These are phyloP conservation scores for Daedalea quercina DNA, from an alignment of 768 basidiomycete genomes.

Conservation along the genomic window DNA sequence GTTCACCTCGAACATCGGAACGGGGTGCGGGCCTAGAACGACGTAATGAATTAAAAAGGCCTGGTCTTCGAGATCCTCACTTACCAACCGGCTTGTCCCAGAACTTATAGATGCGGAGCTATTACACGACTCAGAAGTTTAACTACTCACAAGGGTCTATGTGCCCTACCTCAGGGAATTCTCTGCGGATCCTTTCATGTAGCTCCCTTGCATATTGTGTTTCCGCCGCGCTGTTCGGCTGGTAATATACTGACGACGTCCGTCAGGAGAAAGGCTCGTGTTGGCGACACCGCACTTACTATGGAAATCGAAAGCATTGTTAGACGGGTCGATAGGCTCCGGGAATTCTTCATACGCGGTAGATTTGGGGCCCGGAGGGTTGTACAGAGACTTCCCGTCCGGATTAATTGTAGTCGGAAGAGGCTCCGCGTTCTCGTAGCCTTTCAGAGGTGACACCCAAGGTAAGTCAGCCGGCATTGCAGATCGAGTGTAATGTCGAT, in stretches of 20 bases:
- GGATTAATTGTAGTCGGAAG: slow-evolving; percentile 37
- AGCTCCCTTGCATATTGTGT: slow-evolving; percentile 44
- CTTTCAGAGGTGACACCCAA: slow-evolving; percentile 18
- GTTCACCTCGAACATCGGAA: slow-evolving; percentile 69
- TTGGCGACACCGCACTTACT: slow-evolving; percentile 30
- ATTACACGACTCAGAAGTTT: not conserved
- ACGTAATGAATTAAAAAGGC: not conserved
- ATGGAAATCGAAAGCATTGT: slow-evolving; percentile 71
- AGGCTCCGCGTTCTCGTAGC: slow-evolving; percentile 23
- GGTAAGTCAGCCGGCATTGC: not conserved
- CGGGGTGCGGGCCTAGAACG: slow-evolving; percentile 54
- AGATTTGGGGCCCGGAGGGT: slow-evolving; percentile 40
- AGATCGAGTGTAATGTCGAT: not conserved
- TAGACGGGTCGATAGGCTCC: slow-evolving; percentile 41
- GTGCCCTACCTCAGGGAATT: slow-evolving; percentile 58
- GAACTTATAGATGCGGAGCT: slow-evolving; percentile 57
- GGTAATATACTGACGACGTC: slow-evolving; percentile 50
- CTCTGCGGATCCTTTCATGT: slow-evolving; percentile 50
- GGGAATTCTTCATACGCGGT: slow-evolving; percentile 49
- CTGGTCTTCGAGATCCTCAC: slow-evolving; percentile 11
- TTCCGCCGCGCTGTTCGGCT: slow-evolving; percentile 37
- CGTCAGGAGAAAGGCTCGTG: not conserved
- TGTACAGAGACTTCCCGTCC: slow-evolving; percentile 52
- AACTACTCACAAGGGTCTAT: not conserved
- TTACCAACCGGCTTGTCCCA: slow-evolving; percentile 59